Evolutionary conservation across 345 rosid genomes (phyloP), one percentile per base, ranked within the genome.

Genomic region (Lepidium africanum): DNA sequence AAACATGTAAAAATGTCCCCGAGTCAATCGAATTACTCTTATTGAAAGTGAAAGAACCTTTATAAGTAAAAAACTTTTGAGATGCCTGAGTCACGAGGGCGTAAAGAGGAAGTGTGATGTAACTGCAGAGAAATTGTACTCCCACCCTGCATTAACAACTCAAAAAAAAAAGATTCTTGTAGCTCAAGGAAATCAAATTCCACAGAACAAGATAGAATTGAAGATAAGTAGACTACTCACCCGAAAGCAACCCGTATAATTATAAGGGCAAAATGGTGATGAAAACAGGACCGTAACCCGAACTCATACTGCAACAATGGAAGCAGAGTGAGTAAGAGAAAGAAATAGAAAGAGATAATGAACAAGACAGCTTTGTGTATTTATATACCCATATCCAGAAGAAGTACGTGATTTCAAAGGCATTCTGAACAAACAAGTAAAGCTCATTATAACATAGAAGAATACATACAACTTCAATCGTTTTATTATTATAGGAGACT

Each of bases 31-130:
- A 16, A 32, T 5, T 3, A 30, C 37, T 37, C 23, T 4, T 41
- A 30, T 15, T 10, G 10, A 11, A 37, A 25, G 58, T 25, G 43
- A 10, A 17, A 33, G 7, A 58, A 11, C 30, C 1, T 30, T 30
- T 5, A 30, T 4, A 54, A 21, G 41, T 11, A 17, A 50, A 39
- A n/a, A 5, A 62, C 7, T 38, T 45, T 46, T 46, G 70, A 69
- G 66, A 56, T 69, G 86, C 99, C 96, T 91, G 99, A 67, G 99
- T 89, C 35, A 95, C 99, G 51, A 95, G 99, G 36, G 99, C 97
- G 63, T 95, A 95, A 30, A 94, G 87, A 39, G 97, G 99, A 55
- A 94, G 96, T 32, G 97, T 94, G 75, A 81, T 86, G 84, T 91
- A 94, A 65, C 96, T 91, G 79, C 96, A 89, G 15, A 91, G 72